Conservation (phyloP, 352 stramenopile genomes). For the Phytophthora litchii region DNA sequence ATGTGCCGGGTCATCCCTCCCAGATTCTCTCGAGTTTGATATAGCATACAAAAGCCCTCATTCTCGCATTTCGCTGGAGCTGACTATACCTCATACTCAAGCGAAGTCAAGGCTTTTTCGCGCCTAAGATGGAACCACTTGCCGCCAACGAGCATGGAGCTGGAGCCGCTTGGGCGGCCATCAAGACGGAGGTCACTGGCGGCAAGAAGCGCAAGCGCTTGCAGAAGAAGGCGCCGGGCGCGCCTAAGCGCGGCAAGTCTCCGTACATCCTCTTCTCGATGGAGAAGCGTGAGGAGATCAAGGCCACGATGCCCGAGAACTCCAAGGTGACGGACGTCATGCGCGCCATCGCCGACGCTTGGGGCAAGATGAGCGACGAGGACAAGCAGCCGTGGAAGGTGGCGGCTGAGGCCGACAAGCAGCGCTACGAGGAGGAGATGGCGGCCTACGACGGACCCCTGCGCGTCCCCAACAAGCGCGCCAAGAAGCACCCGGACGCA, state of each 20-base stretch:
- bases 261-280: constrained; percentile 94
- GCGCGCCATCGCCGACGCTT: constrained; percentile 90
- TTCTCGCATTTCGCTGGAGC: constrained; percentile 73
- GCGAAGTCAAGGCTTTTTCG: constrained; percentile 52
- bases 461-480: constrained; percentile 92
- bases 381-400: constrained; percentile 94
- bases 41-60: constrained; percentile 82
- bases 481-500: constrained; percentile 95
- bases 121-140: constrained; percentile 63
- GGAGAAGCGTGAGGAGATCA: constrained; percentile 92
- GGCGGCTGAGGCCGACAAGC: constrained; percentile 93
- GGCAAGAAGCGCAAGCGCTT: constrained; percentile 90
- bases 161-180: constrained; percentile 63
- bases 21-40: constrained; percentile 51
- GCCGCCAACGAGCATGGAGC: constrained; percentile 60
- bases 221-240: constrained; percentile 90
- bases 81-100: constrained; percentile 88
- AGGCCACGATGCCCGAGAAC: constrained; percentile 81
- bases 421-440: constrained; percentile 95
- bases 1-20: no score
- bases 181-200: constrained; percentile 55
- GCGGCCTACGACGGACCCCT: constrained; percentile 91
- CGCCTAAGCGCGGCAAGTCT: constrained; percentile 90
- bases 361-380: constrained; percentile 89
- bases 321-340: constrained; percentile 93